A percentile compares a stretch with the other conserved stretches of the same genome.
These are phyloP conservation scores for Hypoxylon lenormandii DNA, from an alignment of 495 filamentous ascomycete genomes.

Conservation along the genomic window DNA sequence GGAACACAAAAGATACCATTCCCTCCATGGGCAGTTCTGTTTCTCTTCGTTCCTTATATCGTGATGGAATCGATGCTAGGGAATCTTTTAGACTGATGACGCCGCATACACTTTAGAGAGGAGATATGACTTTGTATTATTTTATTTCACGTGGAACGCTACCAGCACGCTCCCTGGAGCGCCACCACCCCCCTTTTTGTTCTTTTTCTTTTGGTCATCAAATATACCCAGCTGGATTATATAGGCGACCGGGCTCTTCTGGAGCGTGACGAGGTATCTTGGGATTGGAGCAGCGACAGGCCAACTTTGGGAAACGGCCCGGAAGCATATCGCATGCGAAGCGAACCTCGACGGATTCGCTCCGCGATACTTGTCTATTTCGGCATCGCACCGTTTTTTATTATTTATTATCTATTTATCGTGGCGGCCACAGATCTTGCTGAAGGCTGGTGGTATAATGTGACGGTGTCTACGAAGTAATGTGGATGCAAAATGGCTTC, in stretches of 20 bases:
- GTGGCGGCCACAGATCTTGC: slow-evolving; percentile 9
- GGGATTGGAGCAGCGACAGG: slow-evolving; percentile 24
- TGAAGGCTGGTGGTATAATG: slow-evolving; percentile 26
- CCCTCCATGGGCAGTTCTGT: slow-evolving; percentile 32
- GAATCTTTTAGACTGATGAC: slow-evolving; percentile 45
- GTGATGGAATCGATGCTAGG: slow-evolving; percentile 31
- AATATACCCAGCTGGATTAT: slow-evolving; percentile 44
- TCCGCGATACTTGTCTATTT: slow-evolving; percentile 14
- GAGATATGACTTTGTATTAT: slow-evolving; percentile 41
- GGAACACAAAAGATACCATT: slow-evolving; percentile 44
- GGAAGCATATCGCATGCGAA: slow-evolving; percentile 22
- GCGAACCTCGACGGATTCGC: slow-evolving; percentile 23
- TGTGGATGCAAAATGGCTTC: slow-evolving; percentile 22
- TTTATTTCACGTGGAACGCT: slow-evolving; percentile 17
- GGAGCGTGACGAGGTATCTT: slow-evolving; percentile 22
- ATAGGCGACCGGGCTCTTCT: slow-evolving; percentile 19
- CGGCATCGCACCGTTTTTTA: slow-evolving; percentile 21
- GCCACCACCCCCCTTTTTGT: background rate
- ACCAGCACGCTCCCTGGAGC: slow-evolving; percentile 20
- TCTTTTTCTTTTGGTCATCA: slow-evolving; percentile 26
- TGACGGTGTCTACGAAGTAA: slow-evolving; percentile 23
- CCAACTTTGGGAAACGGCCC: slow-evolving; percentile 3
- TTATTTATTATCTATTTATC: slow-evolving; percentile 2
- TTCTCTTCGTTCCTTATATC: slow-evolving; percentile 32
- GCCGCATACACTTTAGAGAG: slow-evolving; percentile 33